These are phyloP conservation scores for Cymbopogon flexuosus DNA, from an alignment of 202 grass and related monocot genomes.

Conservation along the genomic window DNA sequence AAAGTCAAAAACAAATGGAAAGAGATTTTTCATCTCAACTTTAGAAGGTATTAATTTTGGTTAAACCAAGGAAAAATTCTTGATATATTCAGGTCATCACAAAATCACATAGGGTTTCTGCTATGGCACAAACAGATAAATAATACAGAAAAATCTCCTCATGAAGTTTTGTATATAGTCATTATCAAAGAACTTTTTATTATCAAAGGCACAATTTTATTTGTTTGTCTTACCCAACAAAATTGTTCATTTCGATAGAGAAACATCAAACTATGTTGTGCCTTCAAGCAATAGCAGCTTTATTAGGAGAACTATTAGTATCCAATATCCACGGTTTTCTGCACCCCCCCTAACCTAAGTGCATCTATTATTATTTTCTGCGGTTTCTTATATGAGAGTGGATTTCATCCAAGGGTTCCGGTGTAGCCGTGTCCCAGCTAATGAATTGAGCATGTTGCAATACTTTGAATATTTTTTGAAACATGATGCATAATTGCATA, in stretches of 20 bases:
- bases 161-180: background rate
- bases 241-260: background rate
- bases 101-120: background rate
- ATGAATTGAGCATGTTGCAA: background rate
- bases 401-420: background rate
- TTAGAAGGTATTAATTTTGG: background rate
- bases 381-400: background rate
- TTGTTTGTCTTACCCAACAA: background rate
- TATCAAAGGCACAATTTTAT: background rate
- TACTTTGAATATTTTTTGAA: background rate
- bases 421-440: background rate
- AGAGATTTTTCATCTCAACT: slow-evolving; percentile 2
- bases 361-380: background rate
- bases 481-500: background rate
- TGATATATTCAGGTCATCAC: slow-evolving; percentile 6
- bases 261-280: background rate
- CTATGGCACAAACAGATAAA: slow-evolving; percentile 1
- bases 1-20: slow-evolving; percentile 34
- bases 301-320: background rate
- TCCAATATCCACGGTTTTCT: background rate
- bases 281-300: background rate
- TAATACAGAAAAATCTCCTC: background rate
- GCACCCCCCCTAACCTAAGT: background rate
- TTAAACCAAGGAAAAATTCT: slow-evolving; percentile 26
- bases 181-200: slow-evolving; percentile 1